Evolutionary conservation across 2,329 filamentous ascomycete species (phyloP), one percentile per base, ranked within the genome.

Genomic region (Dactylellina drechsleri): DNA sequence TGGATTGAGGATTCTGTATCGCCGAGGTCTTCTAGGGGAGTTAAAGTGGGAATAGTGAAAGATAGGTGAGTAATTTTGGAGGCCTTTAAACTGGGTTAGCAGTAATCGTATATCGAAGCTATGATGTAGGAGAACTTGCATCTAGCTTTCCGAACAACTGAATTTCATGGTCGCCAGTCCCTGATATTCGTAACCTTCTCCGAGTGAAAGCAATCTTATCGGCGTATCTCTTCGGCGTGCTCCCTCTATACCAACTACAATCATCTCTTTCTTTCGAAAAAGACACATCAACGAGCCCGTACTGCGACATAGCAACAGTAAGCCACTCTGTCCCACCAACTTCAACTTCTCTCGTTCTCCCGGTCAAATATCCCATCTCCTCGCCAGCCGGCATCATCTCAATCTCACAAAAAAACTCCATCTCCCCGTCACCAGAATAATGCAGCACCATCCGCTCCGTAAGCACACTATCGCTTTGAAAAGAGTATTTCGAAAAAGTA

Each of bases 131-230:
- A 43, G 40, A 43, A 2, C 59, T 54, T 45, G 54, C 60, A 54
- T 64, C 60, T 2, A 53, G 45, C 13, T 41, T 64, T 13, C 20
- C 47, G 28, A 13, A 23, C 6, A 64, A 1, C 16, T 28, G 26
- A 4, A 64, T 54, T 18, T 41, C 28, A 28, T 45, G 49, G 23
- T 4, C 23, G 16, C 16, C 26, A 1, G 1, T 16, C 2, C 43
- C 36, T 5, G 23, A 26, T 13, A 13, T 31, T 16, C 26, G 26
- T 43, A 64, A 23, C 4, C n/a, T 54, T n/a, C 60, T 52, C 4
- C 60, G 28, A 13, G 60, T 53, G n/a, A 64, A 16, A 3, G 47
- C 60, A 64, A 64, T 45, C 16, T 28, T 64, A 36, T 64, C 49
- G 15, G 26, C 10, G 6, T n/a, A 4, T 64, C 60, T 64, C 3